Evolutionary conservation across 805 yeast species (phyloP).

Genomic region (Ascoidea tarda): DNA sequence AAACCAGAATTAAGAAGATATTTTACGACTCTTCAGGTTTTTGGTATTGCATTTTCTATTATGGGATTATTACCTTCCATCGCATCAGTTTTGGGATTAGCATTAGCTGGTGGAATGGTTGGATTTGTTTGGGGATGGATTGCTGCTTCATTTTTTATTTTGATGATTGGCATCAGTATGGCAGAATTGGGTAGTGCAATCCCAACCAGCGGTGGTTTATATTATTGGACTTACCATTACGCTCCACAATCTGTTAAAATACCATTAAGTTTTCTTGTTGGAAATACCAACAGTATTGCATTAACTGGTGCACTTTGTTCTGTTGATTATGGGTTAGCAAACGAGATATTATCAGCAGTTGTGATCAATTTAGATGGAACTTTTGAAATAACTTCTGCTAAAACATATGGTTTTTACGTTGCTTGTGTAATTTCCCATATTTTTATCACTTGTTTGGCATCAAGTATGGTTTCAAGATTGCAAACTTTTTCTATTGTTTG

Average conservation of each 20-base stretch:
- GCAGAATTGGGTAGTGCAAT: constrained; percentile 53
- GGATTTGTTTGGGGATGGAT: constrained; percentile 69
- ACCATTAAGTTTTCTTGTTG: constrained; percentile 47
- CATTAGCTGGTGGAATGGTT: constrained; percentile 49
- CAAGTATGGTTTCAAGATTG: constrained; percentile 38
- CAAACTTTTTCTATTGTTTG: constrained; percentile 44
- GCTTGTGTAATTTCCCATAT: constrained; percentile 44
- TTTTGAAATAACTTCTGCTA: constrained; percentile 38
- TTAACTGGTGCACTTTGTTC: constrained; percentile 54
- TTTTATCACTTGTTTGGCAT: constrained; percentile 38
- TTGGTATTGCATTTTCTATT: constrained; percentile 59
- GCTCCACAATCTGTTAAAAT: constrained; percentile 40
- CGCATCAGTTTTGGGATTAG: constrained; percentile 37
- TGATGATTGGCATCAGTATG: constrained; percentile 47
- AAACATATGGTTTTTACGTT: constrained; percentile 49
- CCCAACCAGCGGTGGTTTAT: constrained; percentile 68
- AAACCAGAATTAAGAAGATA: constrained; percentile 52
- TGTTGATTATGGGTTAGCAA: constrained; percentile 56
- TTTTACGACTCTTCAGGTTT: constrained; percentile 47
- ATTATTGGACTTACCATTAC: constrained; percentile 54
- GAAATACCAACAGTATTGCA: constrained; percentile 55
- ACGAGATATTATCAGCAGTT: constrained; percentile 44
- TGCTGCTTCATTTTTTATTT: constrained; percentile 37
- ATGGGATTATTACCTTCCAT: constrained; percentile 61
- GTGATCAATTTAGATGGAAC: constrained; percentile 37